Evolutionary conservation across 805 yeast species (phyloP).

Genomic region (Schizosaccharomyces octosporus): DNA sequence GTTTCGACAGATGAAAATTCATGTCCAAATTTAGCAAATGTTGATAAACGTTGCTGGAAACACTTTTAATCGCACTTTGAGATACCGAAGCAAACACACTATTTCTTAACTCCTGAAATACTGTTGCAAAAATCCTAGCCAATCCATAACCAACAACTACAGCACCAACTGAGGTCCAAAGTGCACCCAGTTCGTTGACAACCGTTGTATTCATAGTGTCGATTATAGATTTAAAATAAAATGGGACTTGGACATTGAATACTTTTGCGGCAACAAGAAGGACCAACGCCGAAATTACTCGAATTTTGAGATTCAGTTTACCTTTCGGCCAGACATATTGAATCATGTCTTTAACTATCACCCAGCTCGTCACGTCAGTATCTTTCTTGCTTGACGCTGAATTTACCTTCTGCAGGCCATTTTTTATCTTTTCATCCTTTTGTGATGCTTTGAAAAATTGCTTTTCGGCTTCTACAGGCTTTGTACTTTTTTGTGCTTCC

Average conservation of each 20-base stretch:
- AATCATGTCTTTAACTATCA: slow-evolving; percentile 36
- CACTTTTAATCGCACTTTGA: slow-evolving; percentile 74
- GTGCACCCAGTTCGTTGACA: slow-evolving; percentile 28
- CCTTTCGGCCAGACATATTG: slow-evolving; percentile 59
- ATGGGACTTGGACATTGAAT: slow-evolving; percentile 85
- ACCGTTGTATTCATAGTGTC: slow-evolving; percentile 18
- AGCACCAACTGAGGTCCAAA: slow-evolving; percentile 41
- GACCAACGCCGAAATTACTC: slow-evolving; percentile 55
- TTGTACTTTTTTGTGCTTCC: too few species aligned
- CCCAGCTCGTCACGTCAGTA: slow-evolving; percentile 1
- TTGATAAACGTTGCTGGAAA: slow-evolving; percentile 64
- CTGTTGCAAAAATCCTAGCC: slow-evolving; percentile 79
- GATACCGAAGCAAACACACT: slow-evolving; percentile 92
- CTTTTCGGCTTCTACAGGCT: too few species aligned
- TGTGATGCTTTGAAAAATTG: too few species aligned
- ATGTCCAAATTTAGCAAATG: slow-evolving; percentile 68
- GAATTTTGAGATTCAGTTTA: slow-evolving; percentile 34
- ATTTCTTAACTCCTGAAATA: slow-evolving; percentile 82
- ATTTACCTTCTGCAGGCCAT: too few species aligned
- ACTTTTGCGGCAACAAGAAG: slow-evolving; percentile 60
- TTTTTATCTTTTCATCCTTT: too few species aligned
- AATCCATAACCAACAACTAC: slow-evolving; percentile 69
- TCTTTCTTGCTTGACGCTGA: background rate
- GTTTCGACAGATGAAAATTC: slow-evolving; percentile 70
- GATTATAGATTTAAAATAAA: slow-evolving; percentile 66